Percentiles rank a stretch among this genome's conserved stretches.
phyloP scores from a whole-genome alignment of 768 basidiomycete genomes.

The Suillus occidentalis region DNA sequence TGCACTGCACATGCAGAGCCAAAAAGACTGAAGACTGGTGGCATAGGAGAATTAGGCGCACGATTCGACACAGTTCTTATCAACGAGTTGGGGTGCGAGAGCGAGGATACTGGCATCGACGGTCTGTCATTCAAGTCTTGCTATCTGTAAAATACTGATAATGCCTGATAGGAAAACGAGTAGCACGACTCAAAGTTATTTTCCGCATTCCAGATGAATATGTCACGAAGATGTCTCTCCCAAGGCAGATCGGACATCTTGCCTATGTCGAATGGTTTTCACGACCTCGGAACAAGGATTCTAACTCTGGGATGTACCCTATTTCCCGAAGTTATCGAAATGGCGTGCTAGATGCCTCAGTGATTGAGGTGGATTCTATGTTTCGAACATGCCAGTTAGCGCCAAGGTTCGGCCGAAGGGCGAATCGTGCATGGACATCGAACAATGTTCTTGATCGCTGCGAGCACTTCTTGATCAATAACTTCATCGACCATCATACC shows the following conservation, averaged over 20 bases:
- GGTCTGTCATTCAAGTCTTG: not conserved
- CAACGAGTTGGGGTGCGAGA: not conserved
- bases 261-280: not conserved
- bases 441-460: not conserved
- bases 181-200: not conserved
- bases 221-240: not conserved
- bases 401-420: not conserved
- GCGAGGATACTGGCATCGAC: not conserved
- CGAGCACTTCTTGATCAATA: not conserved
- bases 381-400: not conserved
- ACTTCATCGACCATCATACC: not conserved
- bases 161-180: not conserved
- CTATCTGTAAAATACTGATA: not conserved
- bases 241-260: not conserved
- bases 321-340: not conserved
- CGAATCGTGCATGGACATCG: not conserved
- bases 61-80: not conserved
- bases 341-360: not conserved
- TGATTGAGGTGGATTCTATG: not conserved
- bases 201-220: not conserved
- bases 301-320: not conserved
- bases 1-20: not conserved
- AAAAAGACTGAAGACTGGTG: not conserved
- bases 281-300: not conserved
- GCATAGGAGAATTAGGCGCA: not conserved